Evolutionary conservation across 345 rosid genomes (phyloP), one percentile per base, ranked within the genome.

Genomic region (Crucihimalaya himalaica): DNA sequence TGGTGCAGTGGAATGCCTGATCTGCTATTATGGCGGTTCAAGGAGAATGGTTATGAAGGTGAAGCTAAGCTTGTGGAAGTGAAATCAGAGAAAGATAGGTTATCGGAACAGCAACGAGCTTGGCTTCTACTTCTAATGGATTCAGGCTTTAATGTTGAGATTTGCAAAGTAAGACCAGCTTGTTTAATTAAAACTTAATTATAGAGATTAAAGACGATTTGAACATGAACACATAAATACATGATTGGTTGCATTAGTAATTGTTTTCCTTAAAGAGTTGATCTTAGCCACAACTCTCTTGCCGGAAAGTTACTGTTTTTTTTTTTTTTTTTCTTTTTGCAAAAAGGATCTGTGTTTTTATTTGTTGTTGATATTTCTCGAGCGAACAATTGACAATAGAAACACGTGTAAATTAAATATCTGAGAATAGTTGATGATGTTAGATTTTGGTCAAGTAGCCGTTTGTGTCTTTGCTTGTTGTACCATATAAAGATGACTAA

Each of bases 1-100:
- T 95, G 99, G 99, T 88, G 92, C n/a, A 85, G 93, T 43, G 99
- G 99, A 77, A 89, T 95, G 97, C 98, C 98, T 6, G 97, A 95
- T 84, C 77, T 95, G 27, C 77, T 92, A 73, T 58, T 88, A 37
- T 95, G 98, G 98, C 89, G 93, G 67, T 89, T 95, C 83, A 85
- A 84, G 28, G 91, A 78, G 54, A 88, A 81, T 60, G 84, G 87
- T 83, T 71, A 70, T 64, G 81, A 70, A 66, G 99, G 97, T 47
- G 97, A 95, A 83, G 99, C 96, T 40, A 95, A 88, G 91, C 92
- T 94, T 8, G 97, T 89, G 6, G 97, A 94, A 87, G 98, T 94
- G 0, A 94, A 94, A 77, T 90, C 97, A 16, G 93, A 90, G 45
- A 84, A 43, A 40, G 98, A 94, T 75, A 81, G 84, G 12, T 95